Conservation (phyloP, 768 basidiomycete genomes). For the Mrakia gelida region DNA sequence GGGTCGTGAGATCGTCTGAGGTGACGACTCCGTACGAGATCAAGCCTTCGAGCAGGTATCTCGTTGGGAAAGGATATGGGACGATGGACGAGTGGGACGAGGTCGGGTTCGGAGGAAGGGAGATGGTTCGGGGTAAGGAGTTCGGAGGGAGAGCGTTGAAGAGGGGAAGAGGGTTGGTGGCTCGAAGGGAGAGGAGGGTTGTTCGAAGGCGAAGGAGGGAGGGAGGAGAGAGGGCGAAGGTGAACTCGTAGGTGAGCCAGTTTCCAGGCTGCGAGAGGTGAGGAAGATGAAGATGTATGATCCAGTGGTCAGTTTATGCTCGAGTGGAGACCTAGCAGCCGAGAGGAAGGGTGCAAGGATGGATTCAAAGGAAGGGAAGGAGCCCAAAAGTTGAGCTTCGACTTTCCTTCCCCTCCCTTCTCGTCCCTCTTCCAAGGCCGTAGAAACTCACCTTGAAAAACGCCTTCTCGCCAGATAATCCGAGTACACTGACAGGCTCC, state of each 20-base stretch:
- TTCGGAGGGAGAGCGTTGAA: neutral
- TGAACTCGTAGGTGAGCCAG: constrained; percentile 24
- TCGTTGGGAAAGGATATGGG: constrained; percentile 20
- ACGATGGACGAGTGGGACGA: constrained; percentile 21
- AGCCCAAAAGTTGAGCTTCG: neutral
- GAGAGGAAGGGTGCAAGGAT: neutral
- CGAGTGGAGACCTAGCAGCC: no score
- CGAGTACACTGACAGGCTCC: constrained; percentile 9
- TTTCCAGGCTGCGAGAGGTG: constrained; percentile 9
- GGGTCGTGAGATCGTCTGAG: constrained; percentile 19
- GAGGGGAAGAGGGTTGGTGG: neutral
- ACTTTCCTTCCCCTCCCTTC: neutral
- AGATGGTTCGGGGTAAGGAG: neutral
- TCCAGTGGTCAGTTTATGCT: no score
- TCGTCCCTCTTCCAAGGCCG: neutral
- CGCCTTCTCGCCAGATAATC: neutral
- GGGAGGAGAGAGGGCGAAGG: neutral
- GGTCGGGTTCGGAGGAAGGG: constrained; percentile 3
- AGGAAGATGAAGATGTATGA: neutral
- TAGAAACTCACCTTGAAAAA: constrained; percentile 21
- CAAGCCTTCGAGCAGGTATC: constrained; percentile 30
- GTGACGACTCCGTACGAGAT: constrained; percentile 25
- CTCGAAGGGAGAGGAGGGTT: neutral
- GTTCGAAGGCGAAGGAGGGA: neutral
- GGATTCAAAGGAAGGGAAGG: no score